Evolutionary conservation across 2,329 filamentous ascomycete genomes (phyloP).

Genomic region (Aspergillus tamarii): DNA sequence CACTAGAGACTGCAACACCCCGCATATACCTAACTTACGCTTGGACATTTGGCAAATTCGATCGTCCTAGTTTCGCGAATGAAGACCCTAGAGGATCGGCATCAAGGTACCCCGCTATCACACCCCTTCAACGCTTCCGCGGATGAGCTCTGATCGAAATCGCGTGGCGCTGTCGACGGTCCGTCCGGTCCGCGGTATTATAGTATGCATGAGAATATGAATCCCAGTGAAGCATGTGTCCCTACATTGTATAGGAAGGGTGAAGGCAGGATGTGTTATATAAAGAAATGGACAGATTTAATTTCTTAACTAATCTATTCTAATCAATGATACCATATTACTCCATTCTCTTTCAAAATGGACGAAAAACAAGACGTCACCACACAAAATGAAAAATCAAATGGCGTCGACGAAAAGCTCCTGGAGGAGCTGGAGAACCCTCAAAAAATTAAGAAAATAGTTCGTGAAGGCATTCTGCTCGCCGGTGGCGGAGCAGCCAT

Average conservation of each 20-base stretch:
- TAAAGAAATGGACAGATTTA: background rate
- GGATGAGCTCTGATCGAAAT: background rate
- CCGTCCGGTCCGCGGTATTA: background rate
- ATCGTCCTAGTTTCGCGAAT: background rate
- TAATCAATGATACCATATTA: background rate
- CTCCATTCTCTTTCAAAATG: background rate
- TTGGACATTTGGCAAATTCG: background rate
- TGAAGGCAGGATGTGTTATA: background rate
- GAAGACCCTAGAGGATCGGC: background rate
- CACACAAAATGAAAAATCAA: background rate
- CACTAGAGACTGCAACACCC: background rate
- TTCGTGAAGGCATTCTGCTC: conserved; percentile 8
- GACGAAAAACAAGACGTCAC: background rate
- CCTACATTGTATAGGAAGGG: background rate
- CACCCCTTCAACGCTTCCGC: background rate
- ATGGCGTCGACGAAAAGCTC: background rate
- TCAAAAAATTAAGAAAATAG: background rate
- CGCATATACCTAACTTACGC: background rate
- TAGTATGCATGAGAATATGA: background rate
- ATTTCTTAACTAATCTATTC: background rate
- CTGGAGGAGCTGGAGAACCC: background rate
- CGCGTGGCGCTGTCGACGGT: background rate
- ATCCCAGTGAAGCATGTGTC: background rate
- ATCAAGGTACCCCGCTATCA: background rate
- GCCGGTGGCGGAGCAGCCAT: conserved; percentile 6